These are phyloP conservation scores for Cordyceps militaris DNA, from an alignment of 2,329 filamentous ascomycete genomes.

Conservation along the genomic window DNA sequence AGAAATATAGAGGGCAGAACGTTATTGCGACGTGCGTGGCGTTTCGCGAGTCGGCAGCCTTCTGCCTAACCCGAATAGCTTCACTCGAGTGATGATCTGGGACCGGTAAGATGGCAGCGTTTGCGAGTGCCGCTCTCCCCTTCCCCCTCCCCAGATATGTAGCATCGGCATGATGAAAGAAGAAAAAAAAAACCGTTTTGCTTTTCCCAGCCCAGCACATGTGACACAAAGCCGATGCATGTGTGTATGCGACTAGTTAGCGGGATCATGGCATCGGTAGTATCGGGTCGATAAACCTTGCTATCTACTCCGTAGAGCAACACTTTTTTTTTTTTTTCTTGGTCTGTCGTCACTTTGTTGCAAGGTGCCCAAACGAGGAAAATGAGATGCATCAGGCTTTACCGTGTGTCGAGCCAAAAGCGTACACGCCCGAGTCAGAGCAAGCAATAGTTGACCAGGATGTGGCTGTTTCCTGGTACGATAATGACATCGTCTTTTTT, in stretches of 20 bases:
- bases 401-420: neutral
- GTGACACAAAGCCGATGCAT: neutral
- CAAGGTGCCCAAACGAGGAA: neutral
- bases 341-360: neutral
- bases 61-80: neutral
- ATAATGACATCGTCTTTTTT: neutral
- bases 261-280: neutral
- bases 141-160: neutral
- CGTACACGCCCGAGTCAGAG: conserved; percentile 1
- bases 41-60: neutral
- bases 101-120: neutral
- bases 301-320: no score
- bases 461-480: neutral
- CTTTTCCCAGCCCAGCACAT: neutral
- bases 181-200: no score
- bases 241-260: neutral
- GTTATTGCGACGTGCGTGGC: no score
- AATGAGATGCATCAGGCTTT: neutral
- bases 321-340: neutral
- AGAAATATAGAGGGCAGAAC: no score
- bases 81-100: neutral
- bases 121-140: neutral
- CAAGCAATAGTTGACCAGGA: neutral
- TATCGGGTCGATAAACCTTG: neutral
- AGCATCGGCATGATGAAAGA: neutral